A percentile compares a stretch with the other conserved stretches of the same genome.
phyloP scores from a whole-genome alignment of 2,329 filamentous ascomycete species.

The Xylariaceae sp. region DNA sequence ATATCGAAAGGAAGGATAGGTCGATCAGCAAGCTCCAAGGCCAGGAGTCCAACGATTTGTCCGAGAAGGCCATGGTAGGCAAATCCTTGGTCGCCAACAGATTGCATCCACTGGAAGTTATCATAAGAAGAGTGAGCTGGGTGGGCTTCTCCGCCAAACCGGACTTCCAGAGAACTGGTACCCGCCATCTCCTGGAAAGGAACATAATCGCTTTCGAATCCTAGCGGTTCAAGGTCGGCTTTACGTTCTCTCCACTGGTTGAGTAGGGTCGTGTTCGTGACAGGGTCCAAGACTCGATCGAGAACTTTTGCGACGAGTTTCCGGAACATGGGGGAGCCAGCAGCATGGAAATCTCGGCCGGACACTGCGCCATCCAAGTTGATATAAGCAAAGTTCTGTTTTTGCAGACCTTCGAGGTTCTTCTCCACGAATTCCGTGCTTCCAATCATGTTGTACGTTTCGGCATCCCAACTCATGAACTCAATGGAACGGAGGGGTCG shows the following conservation, averaged over 20 bases:
- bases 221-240: conserved; percentile 61
- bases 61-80: conserved; percentile 73
- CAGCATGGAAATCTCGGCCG: conserved; percentile 68
- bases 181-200: conserved; percentile 90
- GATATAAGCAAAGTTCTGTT: conserved; percentile 77
- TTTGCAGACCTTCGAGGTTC: conserved; percentile 65
- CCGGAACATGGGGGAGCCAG: conserved; percentile 75
- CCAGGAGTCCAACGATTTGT: conserved; percentile 74
- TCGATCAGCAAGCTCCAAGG: conserved; percentile 77
- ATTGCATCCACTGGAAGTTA: conserved; percentile 78
- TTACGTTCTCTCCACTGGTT: conserved; percentile 68
- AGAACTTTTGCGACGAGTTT: conserved; percentile 68
- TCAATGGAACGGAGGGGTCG: conserved; percentile 88
- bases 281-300: conserved; percentile 67
- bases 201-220: conserved; percentile 74
- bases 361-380: conserved; percentile 83
- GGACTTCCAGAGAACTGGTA: conserved; percentile 79
- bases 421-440: conserved; percentile 94
- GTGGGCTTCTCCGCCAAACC: conserved; percentile 62
- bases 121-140: conserved; percentile 86
- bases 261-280: conserved; percentile 64
- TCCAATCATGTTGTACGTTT: conserved; percentile 88
- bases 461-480: conserved; percentile 94
- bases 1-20: conserved; percentile 81
- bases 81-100: conserved; percentile 76